Base-by-base conservation (phyloP, 768 basidiomycete species). In the Lactarius sp. region DNA sequence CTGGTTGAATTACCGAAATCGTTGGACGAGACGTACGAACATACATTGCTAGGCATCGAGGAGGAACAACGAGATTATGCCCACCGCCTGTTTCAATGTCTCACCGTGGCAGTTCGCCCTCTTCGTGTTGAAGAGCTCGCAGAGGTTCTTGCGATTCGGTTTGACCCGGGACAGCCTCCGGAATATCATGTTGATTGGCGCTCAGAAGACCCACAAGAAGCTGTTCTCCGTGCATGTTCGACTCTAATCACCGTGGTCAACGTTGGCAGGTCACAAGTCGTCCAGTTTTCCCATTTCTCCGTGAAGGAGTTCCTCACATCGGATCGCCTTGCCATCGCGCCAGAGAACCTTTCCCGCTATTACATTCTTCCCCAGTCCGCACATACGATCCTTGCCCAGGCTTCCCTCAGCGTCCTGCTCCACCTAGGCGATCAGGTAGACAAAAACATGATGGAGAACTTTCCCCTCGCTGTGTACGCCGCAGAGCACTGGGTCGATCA, bases 241-340 rank as follows among this genome's bases (percentile, higher is more conserved):
- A 62, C 56, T n/a, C n/a, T 62, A 1, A 18, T 62, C 16, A 6
- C 51, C 0, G 46, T 62, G 9, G 34, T 58, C 42, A 5, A 47
- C 3, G 51, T 22, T 0, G 50, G 13, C 18, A 51, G 51, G 18
- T 37, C 9, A 1, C 7, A 27, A 16, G 41, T 58, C 6, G 62
- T 58, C 0, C 62, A 62, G 4, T 62, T 62, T 16, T 47, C 62
- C 0, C 62, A 62, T 14, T 62, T 53, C 22, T 58, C 62, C 0
- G 56, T 53, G 12, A 52, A 58, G 16, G 62, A 62, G n/a, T 62
- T 47, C 56, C 31, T 62, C n/a, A 58, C 34, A 4, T 62, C 62
- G 2, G 36, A 52, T 9, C 62, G 42, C 18, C 50, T 62, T 4
- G 27, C 27, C 27, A 27, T 13, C 0, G 20, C 27, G 27, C 27